Percentiles rank a stretch among this genome's conserved stretches.
Evolutionary conservation across 805 yeast genomes (phyloP).

Genomic region (Pichia exigua): DNA sequence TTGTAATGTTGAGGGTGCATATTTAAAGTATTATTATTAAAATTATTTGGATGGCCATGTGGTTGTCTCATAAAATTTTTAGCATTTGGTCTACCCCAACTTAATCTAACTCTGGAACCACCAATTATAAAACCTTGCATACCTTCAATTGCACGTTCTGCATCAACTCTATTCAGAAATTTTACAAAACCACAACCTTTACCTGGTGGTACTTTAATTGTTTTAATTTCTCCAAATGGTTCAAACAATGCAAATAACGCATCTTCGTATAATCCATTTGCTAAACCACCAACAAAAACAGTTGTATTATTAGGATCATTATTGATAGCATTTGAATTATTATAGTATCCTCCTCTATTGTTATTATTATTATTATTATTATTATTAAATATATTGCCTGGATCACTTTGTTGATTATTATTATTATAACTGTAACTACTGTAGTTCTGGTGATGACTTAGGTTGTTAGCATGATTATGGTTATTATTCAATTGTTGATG

Average conservation of each 20-base stretch:
- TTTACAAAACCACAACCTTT: constrained; percentile 77
- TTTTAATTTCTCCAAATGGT: constrained; percentile 65
- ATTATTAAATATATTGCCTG: background rate
- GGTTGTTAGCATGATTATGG: constrained; percentile 5
- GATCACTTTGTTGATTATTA: constrained; percentile 18
- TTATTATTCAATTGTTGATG: constrained; percentile 26
- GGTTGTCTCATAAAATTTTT: constrained; percentile 13
- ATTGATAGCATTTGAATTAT: background rate
- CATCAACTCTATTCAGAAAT: constrained; percentile 59
- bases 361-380: background rate
- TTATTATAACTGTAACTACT: constrained; percentile 18
- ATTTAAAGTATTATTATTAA: background rate
- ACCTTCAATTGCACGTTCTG: constrained; percentile 68
- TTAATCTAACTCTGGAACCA: constrained; percentile 63
- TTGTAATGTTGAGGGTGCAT: background rate
- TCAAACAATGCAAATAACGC: constrained; percentile 54
- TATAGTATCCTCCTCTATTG: constrained; percentile 13
- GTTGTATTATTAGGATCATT: constrained; percentile 69
- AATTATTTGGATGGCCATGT: background rate
- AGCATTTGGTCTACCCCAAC: constrained; percentile 59
- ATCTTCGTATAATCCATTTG: constrained; percentile 54
- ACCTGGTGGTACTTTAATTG: constrained; percentile 69
- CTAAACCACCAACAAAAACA: constrained; percentile 60
- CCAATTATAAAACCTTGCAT: constrained; percentile 75
- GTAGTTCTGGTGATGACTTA: background rate